Evolutionary conservation across 345 rosid species (phyloP).

Genomic region (Rhizophora mangle): DNA sequence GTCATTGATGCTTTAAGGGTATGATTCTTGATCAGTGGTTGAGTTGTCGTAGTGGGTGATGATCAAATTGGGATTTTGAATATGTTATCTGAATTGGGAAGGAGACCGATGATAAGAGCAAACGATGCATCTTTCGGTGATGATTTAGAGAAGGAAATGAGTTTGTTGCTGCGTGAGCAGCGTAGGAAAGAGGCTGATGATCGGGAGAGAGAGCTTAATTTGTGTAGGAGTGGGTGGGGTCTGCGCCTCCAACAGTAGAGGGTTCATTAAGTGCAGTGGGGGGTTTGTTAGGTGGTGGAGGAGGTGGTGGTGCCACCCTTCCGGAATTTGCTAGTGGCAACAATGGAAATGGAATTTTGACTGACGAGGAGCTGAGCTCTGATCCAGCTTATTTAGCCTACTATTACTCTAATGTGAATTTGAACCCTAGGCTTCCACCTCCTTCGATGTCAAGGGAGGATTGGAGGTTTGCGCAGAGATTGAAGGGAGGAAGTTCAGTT

Average conservation of each 20-base stretch:
- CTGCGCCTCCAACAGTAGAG: slow-evolving; percentile 77
- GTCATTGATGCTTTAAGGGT: slow-evolving; percentile 16
- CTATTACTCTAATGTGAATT: slow-evolving; percentile 69
- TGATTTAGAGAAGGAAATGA: slow-evolving; percentile 74
- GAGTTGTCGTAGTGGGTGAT: slow-evolving; percentile 22
- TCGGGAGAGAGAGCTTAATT: slow-evolving; percentile 56
- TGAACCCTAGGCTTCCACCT: slow-evolving; percentile 91
- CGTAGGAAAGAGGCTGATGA: slow-evolving; percentile 57
- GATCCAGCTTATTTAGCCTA: slow-evolving; percentile 69
- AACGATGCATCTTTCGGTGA: slow-evolving; percentile 69
- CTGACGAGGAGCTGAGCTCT: slow-evolving; percentile 75
- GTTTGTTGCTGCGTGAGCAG: slow-evolving; percentile 48
- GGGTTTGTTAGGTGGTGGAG: slow-evolving; percentile 50
- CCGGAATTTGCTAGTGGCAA: slow-evolving; percentile 39
- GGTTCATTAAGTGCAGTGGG: slow-evolving; percentile 63
- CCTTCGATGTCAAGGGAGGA: slow-evolving; percentile 85
- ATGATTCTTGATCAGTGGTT: slow-evolving; percentile 21
- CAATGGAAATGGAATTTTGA: slow-evolving; percentile 40
- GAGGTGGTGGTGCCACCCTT: slow-evolving; percentile 20
- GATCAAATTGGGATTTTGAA: slow-evolving; percentile 33
- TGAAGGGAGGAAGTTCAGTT: slow-evolving; percentile 53
- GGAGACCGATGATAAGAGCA: slow-evolving; percentile 62
- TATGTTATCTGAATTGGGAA: slow-evolving; percentile 58
- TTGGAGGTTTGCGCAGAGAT: slow-evolving; percentile 76
- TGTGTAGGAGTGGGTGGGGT: slow-evolving; percentile 75